Percentiles rank a stretch among this genome's conserved stretches.
Evolutionary conservation across 208 protist genomes (phyloP).

Genomic region (Leishmania tarentolae): DNA sequence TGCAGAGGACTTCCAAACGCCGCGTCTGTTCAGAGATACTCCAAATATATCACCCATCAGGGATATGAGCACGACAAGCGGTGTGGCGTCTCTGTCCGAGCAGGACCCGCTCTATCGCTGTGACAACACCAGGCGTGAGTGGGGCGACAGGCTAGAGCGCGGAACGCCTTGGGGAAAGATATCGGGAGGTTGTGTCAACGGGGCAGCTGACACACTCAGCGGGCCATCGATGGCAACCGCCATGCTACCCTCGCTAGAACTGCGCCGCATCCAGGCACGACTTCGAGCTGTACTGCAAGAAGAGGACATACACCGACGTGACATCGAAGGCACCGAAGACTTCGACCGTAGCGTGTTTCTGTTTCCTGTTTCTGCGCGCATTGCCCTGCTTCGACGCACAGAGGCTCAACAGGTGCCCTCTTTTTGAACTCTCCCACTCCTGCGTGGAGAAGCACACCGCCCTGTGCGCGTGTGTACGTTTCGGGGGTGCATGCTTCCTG

Average conservation of each 20-base stretch:
- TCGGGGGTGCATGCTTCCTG: neutral
- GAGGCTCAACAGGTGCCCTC: conserved; percentile 11
- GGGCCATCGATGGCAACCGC: neutral
- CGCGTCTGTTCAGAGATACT: conserved; percentile 20
- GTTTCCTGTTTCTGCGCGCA: conserved; percentile 55
- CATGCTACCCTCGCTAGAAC: conserved; percentile 14
- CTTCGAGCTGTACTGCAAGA: conserved; percentile 53
- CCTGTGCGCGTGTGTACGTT: neutral
- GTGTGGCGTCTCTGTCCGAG: conserved; percentile 17
- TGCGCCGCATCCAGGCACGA: conserved; percentile 39
- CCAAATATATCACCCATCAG: conserved; percentile 48
- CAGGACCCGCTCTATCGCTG: conserved; percentile 17
- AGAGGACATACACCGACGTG: conserved; percentile 65
- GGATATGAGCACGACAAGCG: conserved; percentile 23
- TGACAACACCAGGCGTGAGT: neutral
- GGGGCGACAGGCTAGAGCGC: conserved; percentile 2
- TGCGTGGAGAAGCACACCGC: neutral
- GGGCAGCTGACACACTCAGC: neutral
- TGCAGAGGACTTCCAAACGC: conserved; percentile 2
- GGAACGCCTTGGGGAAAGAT: conserved; percentile 1
- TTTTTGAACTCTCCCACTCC: neutral
- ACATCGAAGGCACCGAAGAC: conserved; percentile 72
- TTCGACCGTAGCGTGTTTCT: conserved; percentile 63
- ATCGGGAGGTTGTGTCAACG: neutral
- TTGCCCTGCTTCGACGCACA: conserved; percentile 36